phyloP scores from a whole-genome alignment of 1,284 basidiomycete species.

The Lignosus rhinocerotis region DNA sequence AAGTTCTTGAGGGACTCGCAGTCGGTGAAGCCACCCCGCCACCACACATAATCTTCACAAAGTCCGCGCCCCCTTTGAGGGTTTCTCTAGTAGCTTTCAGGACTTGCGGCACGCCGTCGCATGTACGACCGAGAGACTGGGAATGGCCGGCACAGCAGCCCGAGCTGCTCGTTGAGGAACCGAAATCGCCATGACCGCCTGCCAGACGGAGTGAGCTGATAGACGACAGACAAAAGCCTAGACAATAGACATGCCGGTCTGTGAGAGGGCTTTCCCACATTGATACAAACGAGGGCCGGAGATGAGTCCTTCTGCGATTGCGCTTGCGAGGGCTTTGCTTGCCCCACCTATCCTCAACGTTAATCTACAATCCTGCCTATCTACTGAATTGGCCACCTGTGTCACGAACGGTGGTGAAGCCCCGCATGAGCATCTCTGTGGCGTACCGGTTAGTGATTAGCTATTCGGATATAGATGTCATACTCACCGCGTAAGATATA shows the following conservation, averaged over 20 bases:
- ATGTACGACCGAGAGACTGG: conserved; percentile 35
- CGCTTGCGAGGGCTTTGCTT: conserved; percentile 41
- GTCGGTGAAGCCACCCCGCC: conserved; percentile 47
- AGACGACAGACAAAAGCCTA: neutral
- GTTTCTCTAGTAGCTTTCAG: conserved; percentile 45
- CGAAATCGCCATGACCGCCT: conserved; percentile 46
- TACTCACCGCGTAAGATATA: conserved; percentile 39
- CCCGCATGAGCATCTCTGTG: conserved; percentile 44
- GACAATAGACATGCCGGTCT: conserved; percentile 36
- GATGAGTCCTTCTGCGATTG: conserved; percentile 45
- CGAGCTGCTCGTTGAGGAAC: conserved; percentile 26
- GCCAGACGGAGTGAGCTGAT: neutral
- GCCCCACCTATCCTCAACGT: conserved; percentile 36
- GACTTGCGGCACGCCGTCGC: conserved; percentile 42
- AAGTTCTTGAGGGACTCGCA: neutral
- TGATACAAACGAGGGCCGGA: conserved; percentile 45
- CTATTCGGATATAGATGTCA: neutral
- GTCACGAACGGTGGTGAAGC: conserved; percentile 53
- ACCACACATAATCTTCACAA: conserved; percentile 45
- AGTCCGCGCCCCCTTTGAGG: conserved; percentile 47
- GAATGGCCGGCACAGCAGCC: conserved; percentile 45
- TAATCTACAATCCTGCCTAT: too few species aligned
- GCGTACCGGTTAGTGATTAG: neutral
- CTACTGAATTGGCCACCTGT: conserved; percentile 29
- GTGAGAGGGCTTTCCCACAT: conserved; percentile 46